Percentiles rank a stretch among this genome's conserved stretches.
Conservation (phyloP, 345 rosid species). For the Salix koriyanagi region DNA sequence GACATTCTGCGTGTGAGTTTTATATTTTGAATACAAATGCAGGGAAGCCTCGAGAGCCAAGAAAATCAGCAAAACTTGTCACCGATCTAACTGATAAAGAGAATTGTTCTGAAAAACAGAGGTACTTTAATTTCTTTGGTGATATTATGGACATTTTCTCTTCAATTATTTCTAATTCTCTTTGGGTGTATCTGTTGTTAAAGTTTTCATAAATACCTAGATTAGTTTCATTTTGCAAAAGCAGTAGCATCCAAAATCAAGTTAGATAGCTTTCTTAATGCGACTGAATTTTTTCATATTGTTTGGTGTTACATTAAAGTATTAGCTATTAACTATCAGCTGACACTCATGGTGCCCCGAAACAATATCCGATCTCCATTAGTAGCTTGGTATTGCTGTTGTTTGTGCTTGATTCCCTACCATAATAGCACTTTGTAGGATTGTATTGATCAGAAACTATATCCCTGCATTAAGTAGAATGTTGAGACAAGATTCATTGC, state of each 20-base stretch:
- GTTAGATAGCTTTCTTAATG: neutral
- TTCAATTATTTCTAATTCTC: neutral
- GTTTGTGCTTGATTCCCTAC: neutral
- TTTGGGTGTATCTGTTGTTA: neutral
- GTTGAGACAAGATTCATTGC: neutral
- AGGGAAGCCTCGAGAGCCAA: slow-evolving; percentile 50
- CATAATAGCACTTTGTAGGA: neutral
- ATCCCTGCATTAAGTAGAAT: neutral
- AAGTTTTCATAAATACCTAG: neutral
- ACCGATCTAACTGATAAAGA: slow-evolving; percentile 56
- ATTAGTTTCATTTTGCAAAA: neutral
- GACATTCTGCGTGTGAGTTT: slow-evolving; percentile 17
- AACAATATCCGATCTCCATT: neutral
- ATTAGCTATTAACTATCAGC: neutral
- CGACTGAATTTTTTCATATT: neutral
- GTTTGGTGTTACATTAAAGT: neutral
- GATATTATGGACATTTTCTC: neutral
- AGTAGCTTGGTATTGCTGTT: neutral
- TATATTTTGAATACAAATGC: slow-evolving; percentile 19
- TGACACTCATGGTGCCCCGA: neutral
- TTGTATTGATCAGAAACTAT: neutral
- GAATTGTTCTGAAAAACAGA: slow-evolving; percentile 80
- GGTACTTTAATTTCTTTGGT: slow-evolving; percentile 39
- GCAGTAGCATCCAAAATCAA: neutral
- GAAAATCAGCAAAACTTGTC: slow-evolving; percentile 39